Conservation (phyloP, 345 rosid species). For the Eucalyptus caleyi region DNA sequence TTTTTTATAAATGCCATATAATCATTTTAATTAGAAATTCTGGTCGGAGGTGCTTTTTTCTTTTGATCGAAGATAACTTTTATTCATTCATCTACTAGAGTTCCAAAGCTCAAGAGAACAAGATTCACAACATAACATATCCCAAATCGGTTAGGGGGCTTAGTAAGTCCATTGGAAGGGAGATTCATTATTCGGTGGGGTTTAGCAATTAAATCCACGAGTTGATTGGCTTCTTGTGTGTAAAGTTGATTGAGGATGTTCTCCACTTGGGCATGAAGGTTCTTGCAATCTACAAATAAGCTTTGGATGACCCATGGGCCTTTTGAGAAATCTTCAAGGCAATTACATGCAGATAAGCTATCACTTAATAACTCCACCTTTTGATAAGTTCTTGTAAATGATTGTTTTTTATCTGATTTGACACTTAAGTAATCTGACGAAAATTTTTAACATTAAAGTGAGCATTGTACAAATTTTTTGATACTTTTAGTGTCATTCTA, state of each 20-base stretch:
- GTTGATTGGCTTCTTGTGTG: not conserved
- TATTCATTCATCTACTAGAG: not conserved
- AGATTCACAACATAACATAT: too few relatives aligned
- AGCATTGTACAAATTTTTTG: rapidly evolving
- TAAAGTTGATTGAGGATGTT: not conserved
- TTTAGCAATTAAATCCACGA: not conserved
- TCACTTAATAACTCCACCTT: too few relatives aligned
- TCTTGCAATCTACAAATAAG: not conserved
- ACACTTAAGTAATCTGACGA: rapidly evolving
- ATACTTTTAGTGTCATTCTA: rapidly evolving
- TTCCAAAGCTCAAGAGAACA: too few relatives aligned
- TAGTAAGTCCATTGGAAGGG: not conserved
- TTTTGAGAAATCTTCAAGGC: too few relatives aligned
- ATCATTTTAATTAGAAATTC: too few relatives aligned
- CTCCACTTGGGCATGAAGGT: not conserved
- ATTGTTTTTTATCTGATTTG: too few relatives aligned
- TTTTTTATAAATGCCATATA: too few relatives aligned
- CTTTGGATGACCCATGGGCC: not conserved
- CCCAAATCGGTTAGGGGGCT: not conserved
- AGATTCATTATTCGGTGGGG: not conserved
- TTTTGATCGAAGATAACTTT: too few relatives aligned
- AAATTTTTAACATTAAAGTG: rapidly evolving
- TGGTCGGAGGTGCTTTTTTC: rapidly evolving
- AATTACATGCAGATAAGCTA: too few relatives aligned
- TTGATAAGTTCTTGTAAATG: rapidly evolving